Evolutionary conservation across 352 stramenopile species (phyloP), one percentile per base, ranked within the genome.

Genomic region (Globisporangium paddicum): DNA sequence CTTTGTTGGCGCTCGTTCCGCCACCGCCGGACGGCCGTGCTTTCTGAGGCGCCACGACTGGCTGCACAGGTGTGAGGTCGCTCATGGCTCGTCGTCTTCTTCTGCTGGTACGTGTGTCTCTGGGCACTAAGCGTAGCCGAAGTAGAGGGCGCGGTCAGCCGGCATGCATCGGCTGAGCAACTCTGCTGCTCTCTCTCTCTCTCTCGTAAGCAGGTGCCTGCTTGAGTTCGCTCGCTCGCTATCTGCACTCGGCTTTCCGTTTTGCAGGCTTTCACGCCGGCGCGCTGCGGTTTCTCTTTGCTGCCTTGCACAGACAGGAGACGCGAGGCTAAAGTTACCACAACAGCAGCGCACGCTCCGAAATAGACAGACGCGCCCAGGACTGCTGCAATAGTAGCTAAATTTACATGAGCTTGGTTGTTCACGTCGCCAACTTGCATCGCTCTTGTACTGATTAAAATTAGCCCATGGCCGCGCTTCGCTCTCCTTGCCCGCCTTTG

Each of bases 1-100:
- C 82, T 60, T 92, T 92, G 65, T 62, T 89, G 26, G 66, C 40
- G 52, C 61, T 75, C 37, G 34, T 66, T 5, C 46, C 38, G 19
- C 38, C 16, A 2, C 45, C 69, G 25, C 46, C 73, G 26, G 64
- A 58, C 11, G 57, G 42, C 6, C 63, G 66, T 8, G 72, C 14
- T 54, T 79, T 86, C 25, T 58, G 34, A 18, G 14, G 44, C 16
- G 52, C 25, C 4, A 51, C 51, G 57, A 56, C 26, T 55, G 72
- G 76, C 30, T 77, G 69, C 48, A 90, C 71, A 7, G 77, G 64
- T 18, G 73, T 87, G 62, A 88, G 65, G 52, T 85, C 75, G 3
- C 50, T 63, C 63, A 72, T 76, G 5, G 25, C 25, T 53, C 3
- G 18, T 53, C 26, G 46, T 10, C 25, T 35, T 10, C 25, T 35